Base-by-base conservation (phyloP, 2,329 filamentous ascomycete species). In the Fusarium falciforme region DNA sequence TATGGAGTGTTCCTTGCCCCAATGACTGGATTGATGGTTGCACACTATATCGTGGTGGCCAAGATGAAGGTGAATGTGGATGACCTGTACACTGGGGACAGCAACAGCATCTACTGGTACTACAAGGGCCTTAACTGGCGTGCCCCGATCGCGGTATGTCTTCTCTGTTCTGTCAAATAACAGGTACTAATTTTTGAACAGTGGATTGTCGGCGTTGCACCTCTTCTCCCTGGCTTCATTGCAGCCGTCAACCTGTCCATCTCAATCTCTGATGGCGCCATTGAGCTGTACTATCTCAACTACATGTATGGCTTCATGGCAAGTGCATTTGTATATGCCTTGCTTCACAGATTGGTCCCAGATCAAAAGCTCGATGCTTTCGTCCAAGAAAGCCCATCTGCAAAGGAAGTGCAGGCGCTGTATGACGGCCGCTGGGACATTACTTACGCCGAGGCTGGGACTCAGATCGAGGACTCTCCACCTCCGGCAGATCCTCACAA, bases 151-250 rank as follows among this genome's bases (percentile, higher is more conserved):
- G 82, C 84, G 31, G 83, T 84, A 75, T 72, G 83, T 80, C 22
- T n/a, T n/a, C 7, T n/a, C 12, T 11, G 17, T 22, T 17, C 2
- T 7, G 33, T 3, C 5, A 3, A 2, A 6, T 5, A n/a, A 27
- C 17, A 14, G 5, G 31, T 2, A 27, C 68, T 73, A 52, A 76
- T 47, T 12, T 22, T 16, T 4, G 1, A 8, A 2, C 33, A 85
- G 82, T 86, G 85, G 83, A 66, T 82, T 22, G 74, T 81, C 22
- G 84, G 84, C 6, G 81, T 84, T 5, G 79, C 76, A 0, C 85
- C 85, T 1, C 81, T 80, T 5, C 70, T 87, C 58, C 85, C 85
- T 0, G 85, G 85, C 14, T 85, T 87, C 66, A 76, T 86, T 8
- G 80, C 82, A 2, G 81, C 83, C 5, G 80, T 86, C 12, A 81